Evolutionary conservation across 768 basidiomycete species (phyloP), one percentile per base, ranked within the genome.

Genomic region (Mycena floridula): DNA sequence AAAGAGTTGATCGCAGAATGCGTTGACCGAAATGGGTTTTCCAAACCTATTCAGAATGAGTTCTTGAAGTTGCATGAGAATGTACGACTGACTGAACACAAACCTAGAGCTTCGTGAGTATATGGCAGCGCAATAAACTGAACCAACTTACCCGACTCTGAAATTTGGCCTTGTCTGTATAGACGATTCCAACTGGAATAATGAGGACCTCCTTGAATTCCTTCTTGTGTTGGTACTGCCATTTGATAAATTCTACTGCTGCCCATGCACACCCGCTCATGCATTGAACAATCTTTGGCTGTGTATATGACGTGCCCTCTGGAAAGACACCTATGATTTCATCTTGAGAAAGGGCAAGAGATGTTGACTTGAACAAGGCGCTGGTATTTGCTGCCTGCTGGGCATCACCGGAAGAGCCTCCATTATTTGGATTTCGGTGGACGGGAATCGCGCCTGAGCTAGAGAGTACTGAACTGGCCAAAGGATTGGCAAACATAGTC

Each of bases 381-480:
- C 16, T 42, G 20, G 24, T 5, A n/a, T n/a, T n/a, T n/a, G n/a
- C n/a, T 20, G 42, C 24, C 12, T 16, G 27, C 45, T 21, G 40
- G 39, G 2, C 37, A 7, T 30, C 7, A 25, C 25, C 25, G 21
- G 47, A 25, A 15, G 51, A 52, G 28, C 49, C 48, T 3, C 49
- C 55, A 42, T 60, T 60, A 50, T 82, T 77, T 25, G 70, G 80
- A 55, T 78, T 81, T 23, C 85, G 62, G 47, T 77, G 68, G 16
- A 88, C 82, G n/a, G 83, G 80, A 47, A 89, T 84, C 49, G 82
- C 83, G 4, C 82, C 84, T 0, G 80, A 76, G 37, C 81, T 79
- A 4, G 68, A 63, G 25, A 87, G 64, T 28, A 87, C 59, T 1
- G 67, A 65, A 1, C 72, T 67, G 2, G 68, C 53, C 1, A 81